phyloP scores from a whole-genome alignment of 441 rosid genomes.

The Biscutella laevigata region DNA sequence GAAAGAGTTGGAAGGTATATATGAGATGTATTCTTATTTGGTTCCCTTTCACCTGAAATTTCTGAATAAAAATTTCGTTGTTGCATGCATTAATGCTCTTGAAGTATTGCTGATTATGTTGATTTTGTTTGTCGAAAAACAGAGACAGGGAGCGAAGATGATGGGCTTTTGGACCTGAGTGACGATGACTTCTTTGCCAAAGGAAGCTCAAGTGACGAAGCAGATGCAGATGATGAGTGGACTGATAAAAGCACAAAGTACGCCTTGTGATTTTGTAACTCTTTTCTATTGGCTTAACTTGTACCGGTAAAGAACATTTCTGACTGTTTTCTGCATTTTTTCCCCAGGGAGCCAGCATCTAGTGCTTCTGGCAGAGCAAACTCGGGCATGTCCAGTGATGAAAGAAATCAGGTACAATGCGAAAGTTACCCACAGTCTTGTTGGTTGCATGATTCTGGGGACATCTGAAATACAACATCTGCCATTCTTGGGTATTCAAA shows the following conservation, averaged over 20 bases:
- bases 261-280: neutral
- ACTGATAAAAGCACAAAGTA: constrained; percentile 86
- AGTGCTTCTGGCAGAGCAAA: constrained; percentile 83
- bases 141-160: constrained; percentile 97
- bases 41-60: neutral
- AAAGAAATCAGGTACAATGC: constrained; percentile 65
- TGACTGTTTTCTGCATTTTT: neutral
- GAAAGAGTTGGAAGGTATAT: constrained; percentile 90
- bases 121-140: constrained; percentile 2
- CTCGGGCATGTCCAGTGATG: constrained; percentile 90
- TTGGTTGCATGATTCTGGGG: neutral
- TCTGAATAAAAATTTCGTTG: neutral
- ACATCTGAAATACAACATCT: neutral
- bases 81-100: neutral
- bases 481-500: neutral
- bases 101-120: neutral
- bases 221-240: constrained; percentile 92
- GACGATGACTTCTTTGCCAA: constrained; percentile 79
- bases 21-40: neutral
- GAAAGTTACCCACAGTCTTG: neutral
- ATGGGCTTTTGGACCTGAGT: constrained; percentile 77
- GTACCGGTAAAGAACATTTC: neutral
- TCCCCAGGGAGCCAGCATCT: constrained; percentile 76
- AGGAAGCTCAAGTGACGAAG: constrained; percentile 91
- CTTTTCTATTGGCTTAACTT: neutral